Conservation (phyloP, 1,284 basidiomycete genomes). For the Marasmius fiardii region DNA sequence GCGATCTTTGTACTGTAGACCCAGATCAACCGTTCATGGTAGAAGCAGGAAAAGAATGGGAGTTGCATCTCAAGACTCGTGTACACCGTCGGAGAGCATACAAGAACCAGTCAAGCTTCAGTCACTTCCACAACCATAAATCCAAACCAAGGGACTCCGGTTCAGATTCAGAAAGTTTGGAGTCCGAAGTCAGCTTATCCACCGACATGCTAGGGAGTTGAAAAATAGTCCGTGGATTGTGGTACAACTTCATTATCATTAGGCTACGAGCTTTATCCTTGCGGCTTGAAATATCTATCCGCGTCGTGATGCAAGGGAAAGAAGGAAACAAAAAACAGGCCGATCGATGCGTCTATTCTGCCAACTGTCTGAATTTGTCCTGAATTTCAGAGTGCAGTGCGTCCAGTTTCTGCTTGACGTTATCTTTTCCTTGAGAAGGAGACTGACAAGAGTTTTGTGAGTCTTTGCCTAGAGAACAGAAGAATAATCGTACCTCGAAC, state of each 20-base stretch:
- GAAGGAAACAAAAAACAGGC: background rate
- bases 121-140: background rate
- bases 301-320: slow-evolving; percentile 2
- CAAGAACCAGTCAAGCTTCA: slow-evolving; percentile 15
- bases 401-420: slow-evolving; percentile 80
- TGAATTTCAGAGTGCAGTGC: slow-evolving; percentile 79
- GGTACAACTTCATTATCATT: slow-evolving; percentile 10
- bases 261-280: slow-evolving; percentile 14
- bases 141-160: background rate
- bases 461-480: slow-evolving; percentile 13
- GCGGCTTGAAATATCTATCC: slow-evolving; percentile 4
- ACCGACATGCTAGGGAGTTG: background rate
- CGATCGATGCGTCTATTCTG: slow-evolving; percentile 51
- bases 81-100: slow-evolving; percentile 45
- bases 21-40: slow-evolving; percentile 70
- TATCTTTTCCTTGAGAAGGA: slow-evolving; percentile 82
- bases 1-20: slow-evolving; percentile 69
- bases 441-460: slow-evolving; percentile 43
- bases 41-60: slow-evolving; percentile 65
- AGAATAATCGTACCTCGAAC: slow-evolving; percentile 71
- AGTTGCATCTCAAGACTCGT: slow-evolving; percentile 57
- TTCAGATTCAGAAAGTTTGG: background rate
- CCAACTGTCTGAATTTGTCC: slow-evolving; percentile 85
- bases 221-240: background rate
- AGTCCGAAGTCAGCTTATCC: background rate